Evolutionary conservation across 2,329 filamentous ascomycete species (phyloP).

Genomic region (Albophoma yamanashiensis): DNA sequence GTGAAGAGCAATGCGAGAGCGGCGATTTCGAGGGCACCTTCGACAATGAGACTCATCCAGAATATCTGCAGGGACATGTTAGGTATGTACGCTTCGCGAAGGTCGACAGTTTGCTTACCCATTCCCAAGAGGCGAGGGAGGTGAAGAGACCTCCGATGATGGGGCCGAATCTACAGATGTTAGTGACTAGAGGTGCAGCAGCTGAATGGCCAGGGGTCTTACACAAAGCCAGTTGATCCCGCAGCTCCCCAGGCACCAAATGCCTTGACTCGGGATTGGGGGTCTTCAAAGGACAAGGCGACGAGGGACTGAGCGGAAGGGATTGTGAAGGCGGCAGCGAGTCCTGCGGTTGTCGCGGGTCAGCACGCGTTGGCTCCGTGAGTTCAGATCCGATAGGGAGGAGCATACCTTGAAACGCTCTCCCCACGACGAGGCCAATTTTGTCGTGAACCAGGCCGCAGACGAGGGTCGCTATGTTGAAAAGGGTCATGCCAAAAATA

Average conservation of each 20-base stretch:
- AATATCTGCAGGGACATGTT: slow-evolving; percentile 1
- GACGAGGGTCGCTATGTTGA: slow-evolving; percentile 2
- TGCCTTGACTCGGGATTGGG: slow-evolving; percentile 3
- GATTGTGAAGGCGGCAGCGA: slow-evolving; percentile 5
- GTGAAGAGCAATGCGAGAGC: slow-evolving; percentile 3
- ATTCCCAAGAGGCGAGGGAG: slow-evolving; percentile 4
- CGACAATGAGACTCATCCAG: slow-evolving; percentile 4
- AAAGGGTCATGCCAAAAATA: slow-evolving; percentile 4
- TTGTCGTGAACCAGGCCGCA: slow-evolving; percentile 3
- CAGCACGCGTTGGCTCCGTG: neutral
- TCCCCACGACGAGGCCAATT: slow-evolving; percentile 3
- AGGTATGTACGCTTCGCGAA: neutral
- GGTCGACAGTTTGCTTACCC: neutral
- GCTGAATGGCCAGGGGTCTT: neutral
- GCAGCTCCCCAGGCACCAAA: slow-evolving; percentile 5
- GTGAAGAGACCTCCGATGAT: slow-evolving; percentile 6
- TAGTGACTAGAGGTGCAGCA: neutral
- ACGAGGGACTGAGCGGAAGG: slow-evolving; percentile 5
- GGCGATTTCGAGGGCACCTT: slow-evolving; percentile 3
- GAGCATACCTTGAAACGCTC: slow-evolving; percentile 3
- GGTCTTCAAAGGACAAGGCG: slow-evolving; percentile 3
- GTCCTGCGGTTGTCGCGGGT: neutral
- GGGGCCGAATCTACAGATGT: slow-evolving; percentile 2
- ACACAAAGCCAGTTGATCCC: slow-evolving; percentile 6
- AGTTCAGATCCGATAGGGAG: neutral